phyloP scores from a whole-genome alignment of 768 basidiomycete genomes.

The Amanita thiersii region DNA sequence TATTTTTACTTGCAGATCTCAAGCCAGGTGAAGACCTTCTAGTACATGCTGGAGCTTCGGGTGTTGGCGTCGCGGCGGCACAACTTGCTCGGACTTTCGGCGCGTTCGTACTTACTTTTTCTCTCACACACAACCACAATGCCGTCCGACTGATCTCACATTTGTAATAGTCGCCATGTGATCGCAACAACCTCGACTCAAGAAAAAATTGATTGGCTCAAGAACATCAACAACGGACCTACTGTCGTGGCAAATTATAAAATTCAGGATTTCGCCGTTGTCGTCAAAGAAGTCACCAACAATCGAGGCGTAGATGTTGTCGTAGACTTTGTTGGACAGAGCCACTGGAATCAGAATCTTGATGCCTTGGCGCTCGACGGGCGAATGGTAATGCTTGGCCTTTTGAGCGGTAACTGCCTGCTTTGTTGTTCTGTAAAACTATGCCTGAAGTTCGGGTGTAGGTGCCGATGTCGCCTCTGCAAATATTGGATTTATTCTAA shows the following conservation, averaged over 20 bases:
- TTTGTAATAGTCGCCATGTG: constrained; percentile 44
- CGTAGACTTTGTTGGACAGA: constrained; percentile 77
- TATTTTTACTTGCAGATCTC: constrained; percentile 59
- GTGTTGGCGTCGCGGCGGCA: constrained; percentile 83
- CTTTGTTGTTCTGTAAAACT: not conserved
- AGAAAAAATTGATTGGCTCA: constrained; percentile 75
- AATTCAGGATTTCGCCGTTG: constrained; percentile 69
- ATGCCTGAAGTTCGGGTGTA: constrained; percentile 17
- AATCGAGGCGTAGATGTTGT: constrained; percentile 75
- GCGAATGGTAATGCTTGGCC: constrained; percentile 59
- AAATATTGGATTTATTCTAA: constrained; percentile 61
- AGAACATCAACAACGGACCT: constrained; percentile 56
- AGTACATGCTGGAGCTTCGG: constrained; percentile 87
- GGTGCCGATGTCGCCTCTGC: constrained; percentile 43
- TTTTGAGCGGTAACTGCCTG: constrained; percentile 50
- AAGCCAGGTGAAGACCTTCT: constrained; percentile 69
- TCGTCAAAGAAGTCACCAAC: constrained; percentile 59
- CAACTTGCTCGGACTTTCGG: constrained; percentile 72
- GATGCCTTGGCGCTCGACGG: constrained; percentile 65
- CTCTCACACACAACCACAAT: constrained; percentile 3
- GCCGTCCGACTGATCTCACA: constrained; percentile 9
- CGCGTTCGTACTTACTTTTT: constrained; percentile 48
- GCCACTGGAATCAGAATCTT: constrained; percentile 69
- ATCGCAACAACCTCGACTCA: constrained; percentile 81
- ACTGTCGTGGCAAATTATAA: constrained; percentile 82